A percentile compares a stretch with the other conserved stretches of the same genome.
phyloP scores from a whole-genome alignment of 208 protist species.

The Strigomonas culicis region DNA sequence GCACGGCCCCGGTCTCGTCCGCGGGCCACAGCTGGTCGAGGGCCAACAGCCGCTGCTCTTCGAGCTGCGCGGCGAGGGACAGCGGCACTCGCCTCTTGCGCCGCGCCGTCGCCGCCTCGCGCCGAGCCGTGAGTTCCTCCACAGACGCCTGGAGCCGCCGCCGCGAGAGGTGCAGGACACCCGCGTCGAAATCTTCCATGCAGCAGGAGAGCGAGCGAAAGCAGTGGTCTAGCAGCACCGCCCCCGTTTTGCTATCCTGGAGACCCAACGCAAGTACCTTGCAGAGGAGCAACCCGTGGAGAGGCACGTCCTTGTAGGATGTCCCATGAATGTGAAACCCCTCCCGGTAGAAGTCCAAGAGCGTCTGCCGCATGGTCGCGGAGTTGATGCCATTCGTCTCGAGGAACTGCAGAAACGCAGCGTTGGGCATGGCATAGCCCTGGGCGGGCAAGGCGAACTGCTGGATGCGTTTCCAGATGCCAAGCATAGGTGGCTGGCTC shows the following conservation, averaged over 20 bases:
- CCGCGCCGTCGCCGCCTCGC: background rate
- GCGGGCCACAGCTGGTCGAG: background rate
- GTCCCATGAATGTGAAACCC: background rate
- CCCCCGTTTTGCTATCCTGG: constrained; percentile 12
- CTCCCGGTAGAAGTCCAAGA: constrained; percentile 22
- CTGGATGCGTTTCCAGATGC: constrained; percentile 35
- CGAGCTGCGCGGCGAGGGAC: too few relatives aligned
- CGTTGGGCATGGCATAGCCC: constrained; percentile 27
- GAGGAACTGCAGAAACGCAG: constrained; percentile 33
- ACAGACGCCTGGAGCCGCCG: background rate
- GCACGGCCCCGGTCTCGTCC: background rate
- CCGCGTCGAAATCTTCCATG: too few relatives aligned
- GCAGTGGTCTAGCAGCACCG: constrained; percentile 33
- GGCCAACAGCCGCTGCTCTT: background rate
- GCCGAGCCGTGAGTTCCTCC: background rate
- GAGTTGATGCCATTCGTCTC: constrained; percentile 28
- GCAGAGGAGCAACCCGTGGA: constrained; percentile 31
- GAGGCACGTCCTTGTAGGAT: background rate
- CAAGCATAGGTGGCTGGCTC: constrained; percentile 30
- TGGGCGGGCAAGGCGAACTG: constrained; percentile 32
- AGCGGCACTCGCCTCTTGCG: too few relatives aligned
- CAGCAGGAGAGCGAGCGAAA: constrained; percentile 25
- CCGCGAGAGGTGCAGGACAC: too few relatives aligned
- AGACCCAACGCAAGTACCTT: constrained; percentile 47
- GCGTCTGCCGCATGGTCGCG: constrained; percentile 14